phyloP scores from a whole-genome alignment of 768 basidiomycete genomes.

The Kwoniella sp. region DNA sequence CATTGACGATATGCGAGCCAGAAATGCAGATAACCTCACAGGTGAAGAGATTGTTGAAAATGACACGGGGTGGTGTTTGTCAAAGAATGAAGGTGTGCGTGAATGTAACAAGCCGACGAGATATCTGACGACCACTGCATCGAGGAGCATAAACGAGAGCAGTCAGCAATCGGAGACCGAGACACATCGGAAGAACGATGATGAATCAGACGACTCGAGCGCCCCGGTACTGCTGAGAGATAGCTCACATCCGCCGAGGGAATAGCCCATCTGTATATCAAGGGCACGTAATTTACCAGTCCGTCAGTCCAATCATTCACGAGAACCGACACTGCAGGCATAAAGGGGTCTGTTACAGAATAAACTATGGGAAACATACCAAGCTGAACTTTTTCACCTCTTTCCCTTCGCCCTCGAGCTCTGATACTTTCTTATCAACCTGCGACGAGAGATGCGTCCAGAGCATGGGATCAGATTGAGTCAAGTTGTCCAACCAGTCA shows the following conservation, averaged over 20 bases:
- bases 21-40: no score
- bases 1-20: background rate
- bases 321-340: no score
- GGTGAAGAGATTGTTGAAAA: slow-evolving; percentile 48
- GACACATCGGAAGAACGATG: background rate
- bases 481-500: no score
- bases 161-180: no score
- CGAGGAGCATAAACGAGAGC: background rate
- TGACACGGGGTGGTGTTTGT: slow-evolving; percentile 27
- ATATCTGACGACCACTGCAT: slow-evolving; percentile 42
- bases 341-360: no score
- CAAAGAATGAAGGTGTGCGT: slow-evolving; percentile 43
- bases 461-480: background rate
- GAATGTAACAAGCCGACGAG: slow-evolving; percentile 43
- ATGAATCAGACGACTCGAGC: background rate
- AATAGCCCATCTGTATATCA: slow-evolving; percentile 34
- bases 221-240: no score
- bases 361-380: slow-evolving; percentile 3
- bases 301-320: background rate
- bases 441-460: slow-evolving; percentile 6
- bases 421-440: slow-evolving; percentile 30
- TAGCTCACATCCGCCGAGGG: slow-evolving; percentile 31
- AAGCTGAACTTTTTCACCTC: slow-evolving; percentile 38
- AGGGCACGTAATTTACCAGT: background rate
- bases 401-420: slow-evolving; percentile 30